Percentiles rank a stretch among this genome's conserved stretches.
These are phyloP conservation scores for Fragaria vesca DNA, from an alignment of 306 rosid species.

Conservation along the genomic window DNA sequence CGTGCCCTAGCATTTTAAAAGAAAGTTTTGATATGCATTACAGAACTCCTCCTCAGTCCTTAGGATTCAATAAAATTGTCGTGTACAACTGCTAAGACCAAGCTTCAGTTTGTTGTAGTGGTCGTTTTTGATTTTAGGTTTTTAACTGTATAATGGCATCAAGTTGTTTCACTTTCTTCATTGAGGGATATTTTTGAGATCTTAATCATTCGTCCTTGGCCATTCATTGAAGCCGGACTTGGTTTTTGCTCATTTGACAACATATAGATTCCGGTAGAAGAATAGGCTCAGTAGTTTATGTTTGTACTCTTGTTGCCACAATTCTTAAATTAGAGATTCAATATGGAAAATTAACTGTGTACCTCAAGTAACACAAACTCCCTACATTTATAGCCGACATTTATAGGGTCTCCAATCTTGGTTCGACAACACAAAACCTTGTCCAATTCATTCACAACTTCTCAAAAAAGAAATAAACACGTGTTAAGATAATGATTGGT, in stretches of 20 bases:
- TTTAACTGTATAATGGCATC: not conserved
- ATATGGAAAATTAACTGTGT: too few relatives aligned
- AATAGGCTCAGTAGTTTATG: not conserved
- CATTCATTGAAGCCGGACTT: not conserved
- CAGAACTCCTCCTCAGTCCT: slow-evolving; percentile 5
- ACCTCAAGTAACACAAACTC: not conserved
- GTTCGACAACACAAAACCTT: too few relatives aligned
- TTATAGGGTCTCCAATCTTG: too few relatives aligned
- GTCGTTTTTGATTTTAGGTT: not conserved
- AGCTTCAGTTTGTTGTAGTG: not conserved
- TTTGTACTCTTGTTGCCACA: not conserved
- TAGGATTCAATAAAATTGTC: slow-evolving; percentile 9
- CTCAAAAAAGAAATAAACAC: too few relatives aligned
- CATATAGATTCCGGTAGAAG: not conserved
- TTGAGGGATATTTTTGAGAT: not conserved
- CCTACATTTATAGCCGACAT: not conserved
- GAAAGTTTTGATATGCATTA: slow-evolving; percentile 1
- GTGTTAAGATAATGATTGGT: too few relatives aligned
- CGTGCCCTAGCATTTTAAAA: not conserved
- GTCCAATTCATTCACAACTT: too few relatives aligned
- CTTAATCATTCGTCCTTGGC: not conserved
- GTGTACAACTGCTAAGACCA: not conserved
- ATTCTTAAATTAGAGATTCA: too few relatives aligned
- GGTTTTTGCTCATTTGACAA: not conserved
- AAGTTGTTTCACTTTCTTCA: not conserved